Conservation (phyloP, 768 basidiomycete species). For the Steccherinum ochraceum region DNA sequence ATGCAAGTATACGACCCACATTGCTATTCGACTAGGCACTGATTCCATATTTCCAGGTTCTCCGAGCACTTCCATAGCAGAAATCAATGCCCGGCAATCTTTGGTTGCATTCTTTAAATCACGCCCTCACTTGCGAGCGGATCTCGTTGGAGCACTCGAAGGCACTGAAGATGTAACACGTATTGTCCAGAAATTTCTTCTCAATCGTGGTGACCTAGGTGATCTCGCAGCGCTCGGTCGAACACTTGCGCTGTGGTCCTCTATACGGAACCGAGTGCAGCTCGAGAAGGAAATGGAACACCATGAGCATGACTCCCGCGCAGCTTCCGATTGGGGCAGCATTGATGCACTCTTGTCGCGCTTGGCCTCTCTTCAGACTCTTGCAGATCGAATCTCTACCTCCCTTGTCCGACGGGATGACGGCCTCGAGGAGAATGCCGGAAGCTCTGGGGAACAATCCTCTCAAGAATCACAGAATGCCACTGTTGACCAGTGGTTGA, state of each 20-base stretch:
- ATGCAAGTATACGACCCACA: conserved; percentile 40
- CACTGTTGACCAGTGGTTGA: too few species aligned
- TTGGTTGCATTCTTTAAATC: conserved; percentile 65
- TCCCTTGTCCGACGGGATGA: conserved; percentile 31
- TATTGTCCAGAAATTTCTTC: conserved; percentile 69
- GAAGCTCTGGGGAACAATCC: background rate
- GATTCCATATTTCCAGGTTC: conserved; percentile 46
- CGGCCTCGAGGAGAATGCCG: background rate
- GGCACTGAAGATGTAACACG: conserved; percentile 66
- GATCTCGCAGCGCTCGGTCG: conserved; percentile 63
- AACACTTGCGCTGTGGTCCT: conserved; percentile 55
- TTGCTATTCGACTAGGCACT: conserved; percentile 9
- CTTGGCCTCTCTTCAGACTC: conserved; percentile 41
- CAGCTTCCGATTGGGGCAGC: conserved; percentile 45
- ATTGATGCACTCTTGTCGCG: conserved; percentile 47
- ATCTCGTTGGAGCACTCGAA: conserved; percentile 49
- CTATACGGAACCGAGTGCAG: conserved; percentile 42
- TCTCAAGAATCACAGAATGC: too few species aligned
- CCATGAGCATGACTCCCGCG: conserved; percentile 17
- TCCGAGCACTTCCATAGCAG: conserved; percentile 68
- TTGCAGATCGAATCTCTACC: conserved; percentile 51
- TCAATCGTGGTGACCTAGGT: conserved; percentile 56
- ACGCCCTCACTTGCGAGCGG: conserved; percentile 56
- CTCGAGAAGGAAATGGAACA: conserved; percentile 53
- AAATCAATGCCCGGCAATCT: conserved; percentile 72